phyloP scores from a whole-genome alignment of 129 eudicot species.

The Sambucus nigra region DNA sequence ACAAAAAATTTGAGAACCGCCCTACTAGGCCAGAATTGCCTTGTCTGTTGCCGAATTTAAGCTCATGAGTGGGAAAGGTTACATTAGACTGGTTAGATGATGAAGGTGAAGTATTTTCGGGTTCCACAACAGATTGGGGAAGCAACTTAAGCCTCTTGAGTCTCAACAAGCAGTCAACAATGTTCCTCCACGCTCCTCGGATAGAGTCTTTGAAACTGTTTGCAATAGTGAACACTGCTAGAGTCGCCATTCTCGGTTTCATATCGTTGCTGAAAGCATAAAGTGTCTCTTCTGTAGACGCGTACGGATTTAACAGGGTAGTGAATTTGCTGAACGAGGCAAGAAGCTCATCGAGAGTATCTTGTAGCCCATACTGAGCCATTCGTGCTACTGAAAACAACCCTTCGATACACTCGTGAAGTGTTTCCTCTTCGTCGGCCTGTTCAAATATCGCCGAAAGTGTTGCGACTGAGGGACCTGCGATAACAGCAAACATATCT shows the following conservation, averaged over 20 bases:
- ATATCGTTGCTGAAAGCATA: conserved; percentile 74
- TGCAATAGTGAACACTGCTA: conserved; percentile 80
- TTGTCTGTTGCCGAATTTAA: conserved; percentile 19
- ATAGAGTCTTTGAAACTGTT: conserved; percentile 70
- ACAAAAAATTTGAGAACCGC: conserved; percentile 50
- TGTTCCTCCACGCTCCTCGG: conserved; percentile 81
- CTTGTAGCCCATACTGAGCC: conserved; percentile 75
- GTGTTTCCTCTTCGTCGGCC: conserved; percentile 75
- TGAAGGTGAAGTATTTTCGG: conserved; percentile 15
- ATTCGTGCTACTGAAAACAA: conserved; percentile 68
- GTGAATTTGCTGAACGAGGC: conserved; percentile 82
- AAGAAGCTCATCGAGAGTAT: conserved; percentile 72
- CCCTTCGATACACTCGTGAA: conserved; percentile 75
- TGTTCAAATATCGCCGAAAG: conserved; percentile 85
- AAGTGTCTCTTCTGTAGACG: conserved; percentile 58
- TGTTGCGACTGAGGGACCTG: conserved; percentile 78
- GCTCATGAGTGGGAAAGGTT: conserved; percentile 18
- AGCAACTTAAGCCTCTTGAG: no score
- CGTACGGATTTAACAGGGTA: conserved; percentile 81
- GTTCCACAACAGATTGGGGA: conserved; percentile 53
- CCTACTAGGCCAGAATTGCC: conserved; percentile 44
- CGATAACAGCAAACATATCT: conserved; percentile 86
- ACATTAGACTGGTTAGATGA: conserved; percentile 25
- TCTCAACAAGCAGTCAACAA: conserved; percentile 60
- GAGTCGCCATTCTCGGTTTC: conserved; percentile 89